Evolutionary conservation across 805 yeast species (phyloP).

Genomic region (Starmera dryadoides): DNA sequence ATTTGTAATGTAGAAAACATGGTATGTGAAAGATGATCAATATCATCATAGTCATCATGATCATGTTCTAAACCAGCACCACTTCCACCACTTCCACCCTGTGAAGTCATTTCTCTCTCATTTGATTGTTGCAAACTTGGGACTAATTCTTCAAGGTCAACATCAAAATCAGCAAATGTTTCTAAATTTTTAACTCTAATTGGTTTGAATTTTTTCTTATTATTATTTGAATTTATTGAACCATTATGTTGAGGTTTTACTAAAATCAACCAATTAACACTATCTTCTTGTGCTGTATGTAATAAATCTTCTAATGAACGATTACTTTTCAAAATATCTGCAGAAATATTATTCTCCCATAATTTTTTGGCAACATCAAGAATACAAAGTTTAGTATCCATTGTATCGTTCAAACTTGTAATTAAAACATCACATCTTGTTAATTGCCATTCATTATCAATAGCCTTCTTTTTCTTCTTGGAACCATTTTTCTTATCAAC

Average conservation of each 20-base stretch:
- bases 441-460: conserved; percentile 41
- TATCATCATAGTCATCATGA: conserved; percentile 15
- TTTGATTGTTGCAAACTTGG: conserved; percentile 25
- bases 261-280: conserved; percentile 69
- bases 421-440: conserved; percentile 78
- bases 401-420: conserved; percentile 53
- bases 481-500: conserved; percentile 19
- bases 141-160: conserved; percentile 62
- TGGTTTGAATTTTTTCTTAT: conserved; percentile 62
- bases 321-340: conserved; percentile 53
- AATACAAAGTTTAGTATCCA: conserved; percentile 53
- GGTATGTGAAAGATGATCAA: conserved; percentile 14
- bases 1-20: conserved; percentile 22
- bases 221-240: conserved; percentile 9
- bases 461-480: conserved; percentile 26
- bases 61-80: conserved; percentile 13
- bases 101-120: conserved; percentile 18
- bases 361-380: conserved; percentile 47
- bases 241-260: conserved; percentile 58
- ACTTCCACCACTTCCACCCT: neutral
- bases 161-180: conserved; percentile 59
- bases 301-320: conserved; percentile 56
- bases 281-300: conserved; percentile 56
- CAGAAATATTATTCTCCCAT: conserved; percentile 75
- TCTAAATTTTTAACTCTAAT: conserved; percentile 61